phyloP scores from a whole-genome alignment of 768 basidiomycete species.

The Rubroboletus satanas region DNA sequence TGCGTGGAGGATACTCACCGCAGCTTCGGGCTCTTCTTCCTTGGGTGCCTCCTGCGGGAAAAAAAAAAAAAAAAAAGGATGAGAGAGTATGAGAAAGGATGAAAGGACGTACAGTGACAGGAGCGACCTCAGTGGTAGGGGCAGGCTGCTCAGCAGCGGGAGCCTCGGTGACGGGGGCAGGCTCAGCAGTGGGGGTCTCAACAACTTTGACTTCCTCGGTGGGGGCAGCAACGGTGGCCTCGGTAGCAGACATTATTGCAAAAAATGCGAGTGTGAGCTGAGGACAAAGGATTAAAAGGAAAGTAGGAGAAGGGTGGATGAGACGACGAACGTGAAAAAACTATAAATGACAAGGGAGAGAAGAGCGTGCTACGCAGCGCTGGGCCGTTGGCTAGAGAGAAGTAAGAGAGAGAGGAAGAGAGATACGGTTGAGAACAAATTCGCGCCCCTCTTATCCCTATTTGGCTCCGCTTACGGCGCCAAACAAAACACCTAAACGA shows the following conservation, averaged over 20 bases:
- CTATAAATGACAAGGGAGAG: conserved; percentile 58
- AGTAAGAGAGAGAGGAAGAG: conserved; percentile 54
- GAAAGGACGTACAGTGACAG: conserved; percentile 32
- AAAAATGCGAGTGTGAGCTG: conserved; percentile 55
- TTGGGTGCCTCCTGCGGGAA: conserved; percentile 37
- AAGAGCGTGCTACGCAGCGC: conserved; percentile 55
- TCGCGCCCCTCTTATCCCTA: conserved; percentile 39
- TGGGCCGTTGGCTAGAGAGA: conserved; percentile 50
- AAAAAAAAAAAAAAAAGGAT: not conserved
- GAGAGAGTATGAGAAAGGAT: not conserved
- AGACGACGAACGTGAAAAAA: conserved; percentile 43
- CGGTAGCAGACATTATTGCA: conserved; percentile 83
- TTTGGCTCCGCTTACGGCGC: conserved; percentile 40
- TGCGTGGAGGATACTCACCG: conserved; percentile 29
- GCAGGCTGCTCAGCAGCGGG: conserved; percentile 19
- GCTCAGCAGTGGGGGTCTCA: conserved; percentile 36
- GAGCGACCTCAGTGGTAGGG: conserved; percentile 31
- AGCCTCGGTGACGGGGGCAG: conserved; percentile 32
- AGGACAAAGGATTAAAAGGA: conserved; percentile 7
- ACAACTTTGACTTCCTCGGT: conserved; percentile 52
- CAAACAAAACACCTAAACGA: conserved; percentile 38
- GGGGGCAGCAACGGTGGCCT: conserved; percentile 46
- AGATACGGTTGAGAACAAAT: conserved; percentile 37
- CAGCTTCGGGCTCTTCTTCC: conserved; percentile 38
- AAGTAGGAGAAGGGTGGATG: not conserved